phyloP scores from a whole-genome alignment of 2,329 filamentous ascomycete genomes.

The Ramichloridium luteum region DNA sequence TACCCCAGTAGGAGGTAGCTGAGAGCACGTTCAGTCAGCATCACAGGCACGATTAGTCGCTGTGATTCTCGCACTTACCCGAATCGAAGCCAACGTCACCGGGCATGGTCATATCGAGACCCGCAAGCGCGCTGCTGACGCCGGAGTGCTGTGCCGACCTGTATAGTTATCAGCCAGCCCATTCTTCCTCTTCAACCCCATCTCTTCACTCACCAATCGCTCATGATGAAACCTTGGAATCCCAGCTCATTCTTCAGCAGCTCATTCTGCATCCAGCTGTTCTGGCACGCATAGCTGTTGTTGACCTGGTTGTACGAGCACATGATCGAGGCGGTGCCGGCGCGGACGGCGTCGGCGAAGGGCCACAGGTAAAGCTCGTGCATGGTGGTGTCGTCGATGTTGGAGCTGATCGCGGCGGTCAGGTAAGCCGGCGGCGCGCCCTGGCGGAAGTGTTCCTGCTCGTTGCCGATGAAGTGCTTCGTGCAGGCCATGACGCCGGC shows the following conservation, averaged over 20 bases:
- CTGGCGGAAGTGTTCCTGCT: slow-evolving; percentile 63
- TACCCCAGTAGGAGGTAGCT: slow-evolving; percentile 36
- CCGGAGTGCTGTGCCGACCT: slow-evolving; percentile 56
- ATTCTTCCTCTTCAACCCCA: not conserved
- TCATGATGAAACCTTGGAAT: slow-evolving; percentile 69
- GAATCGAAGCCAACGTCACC: slow-evolving; percentile 69
- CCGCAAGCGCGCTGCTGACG: slow-evolving; percentile 53
- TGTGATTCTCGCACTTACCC: slow-evolving; percentile 28
- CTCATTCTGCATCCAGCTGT: slow-evolving; percentile 62
- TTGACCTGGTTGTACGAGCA: slow-evolving; percentile 66
- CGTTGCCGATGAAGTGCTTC: slow-evolving; percentile 66
- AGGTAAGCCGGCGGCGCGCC: slow-evolving; percentile 37
- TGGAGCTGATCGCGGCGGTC: slow-evolving; percentile 47
- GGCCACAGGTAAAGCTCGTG: slow-evolving; percentile 31
- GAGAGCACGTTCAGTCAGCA: no score
- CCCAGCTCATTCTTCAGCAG: slow-evolving; percentile 68
- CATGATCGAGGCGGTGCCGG: slow-evolving; percentile 40
- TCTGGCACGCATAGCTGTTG: slow-evolving; percentile 69
- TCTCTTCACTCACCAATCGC: slow-evolving; percentile 48
- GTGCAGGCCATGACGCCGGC: slow-evolving; percentile 72
- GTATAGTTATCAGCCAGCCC: slow-evolving; percentile 45
- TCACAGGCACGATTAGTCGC: no score
- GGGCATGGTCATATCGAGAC: slow-evolving; percentile 65
- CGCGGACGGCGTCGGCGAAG: slow-evolving; percentile 39
- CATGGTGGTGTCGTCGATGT: slow-evolving; percentile 52